These are phyloP conservation scores for Alternaria angustiovoidea DNA, from an alignment of 2,329 filamentous ascomycete genomes.

Conservation along the genomic window DNA sequence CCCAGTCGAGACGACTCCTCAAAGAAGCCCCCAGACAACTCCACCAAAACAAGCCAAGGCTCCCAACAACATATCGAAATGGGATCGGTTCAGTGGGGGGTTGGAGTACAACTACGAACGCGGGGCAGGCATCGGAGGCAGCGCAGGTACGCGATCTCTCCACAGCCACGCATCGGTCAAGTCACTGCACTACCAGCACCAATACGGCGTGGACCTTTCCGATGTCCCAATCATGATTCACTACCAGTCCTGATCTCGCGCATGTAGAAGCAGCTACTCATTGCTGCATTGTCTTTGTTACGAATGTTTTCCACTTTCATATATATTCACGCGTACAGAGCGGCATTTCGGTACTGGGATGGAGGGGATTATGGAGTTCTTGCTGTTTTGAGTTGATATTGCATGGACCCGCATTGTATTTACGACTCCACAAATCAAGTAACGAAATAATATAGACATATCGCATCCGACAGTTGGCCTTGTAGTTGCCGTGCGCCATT, in stretches of 20 bases:
- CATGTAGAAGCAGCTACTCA: constrained; percentile 14
- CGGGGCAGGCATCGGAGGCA: constrained; percentile 46
- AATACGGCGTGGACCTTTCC: constrained; percentile 44
- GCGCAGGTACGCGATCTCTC: constrained; percentile 45
- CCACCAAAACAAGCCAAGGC: background rate
- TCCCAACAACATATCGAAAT: constrained; percentile 12
- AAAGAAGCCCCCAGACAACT: background rate
- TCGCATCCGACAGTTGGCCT: background rate
- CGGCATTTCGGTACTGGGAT: constrained; percentile 14
- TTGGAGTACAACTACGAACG: constrained; percentile 47
- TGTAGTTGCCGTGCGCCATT: background rate
- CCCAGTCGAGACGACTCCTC: background rate
- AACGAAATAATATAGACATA: constrained; percentile 10
- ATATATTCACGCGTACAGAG: constrained; percentile 15
- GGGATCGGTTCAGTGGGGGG: constrained; percentile 50
- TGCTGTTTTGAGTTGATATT: constrained; percentile 21
- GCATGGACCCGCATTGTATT: constrained; percentile 11
- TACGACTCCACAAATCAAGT: constrained; percentile 19
- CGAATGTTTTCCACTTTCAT: constrained; percentile 16
- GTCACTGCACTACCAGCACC: constrained; percentile 39
- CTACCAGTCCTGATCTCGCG: constrained; percentile 43
- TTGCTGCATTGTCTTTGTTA: constrained; percentile 3
- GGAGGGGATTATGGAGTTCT: constrained; percentile 14
- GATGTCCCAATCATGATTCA: constrained; percentile 42
- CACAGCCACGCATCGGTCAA: constrained; percentile 42